Evolutionary conservation across 106 monocot species (phyloP).

Genomic region (Cymbidium sinense): DNA sequence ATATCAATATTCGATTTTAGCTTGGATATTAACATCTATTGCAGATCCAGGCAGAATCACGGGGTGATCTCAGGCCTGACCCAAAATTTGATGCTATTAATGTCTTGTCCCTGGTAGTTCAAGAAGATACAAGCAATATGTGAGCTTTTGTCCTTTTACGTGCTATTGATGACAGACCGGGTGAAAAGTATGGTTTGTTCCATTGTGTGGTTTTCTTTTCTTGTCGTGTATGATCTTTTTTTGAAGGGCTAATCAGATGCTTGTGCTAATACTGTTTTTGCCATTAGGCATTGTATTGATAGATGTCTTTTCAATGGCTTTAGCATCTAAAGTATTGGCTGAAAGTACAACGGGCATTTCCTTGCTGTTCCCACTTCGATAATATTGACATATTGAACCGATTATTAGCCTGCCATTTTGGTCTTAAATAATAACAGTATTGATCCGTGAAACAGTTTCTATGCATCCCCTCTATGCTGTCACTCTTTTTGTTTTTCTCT

Average conservation of each 20-base stretch:
- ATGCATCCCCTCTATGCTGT: background rate
- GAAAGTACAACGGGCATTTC: background rate
- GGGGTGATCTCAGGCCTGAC: conserved; percentile 80
- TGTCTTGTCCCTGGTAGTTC: conserved; percentile 62
- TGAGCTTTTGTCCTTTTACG: conserved; percentile 54
- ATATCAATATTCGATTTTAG: background rate
- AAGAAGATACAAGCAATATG: conserved; percentile 47
- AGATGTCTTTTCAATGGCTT: background rate
- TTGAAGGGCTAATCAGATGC: background rate
- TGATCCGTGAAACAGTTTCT: background rate
- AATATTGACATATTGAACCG: background rate
- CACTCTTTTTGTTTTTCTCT: background rate
- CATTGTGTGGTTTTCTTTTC: background rate
- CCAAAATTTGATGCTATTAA: conserved; percentile 89
- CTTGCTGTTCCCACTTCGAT: background rate
- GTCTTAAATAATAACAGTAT: background rate
- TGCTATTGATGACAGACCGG: conserved; percentile 25
- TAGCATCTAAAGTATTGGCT: background rate
- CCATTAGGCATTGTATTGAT: background rate
- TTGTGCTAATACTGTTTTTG: background rate
- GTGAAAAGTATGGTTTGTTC: conserved; percentile 18
- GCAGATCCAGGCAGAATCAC: conserved; percentile 72
- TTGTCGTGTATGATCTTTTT: background rate
- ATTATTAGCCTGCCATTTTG: background rate
- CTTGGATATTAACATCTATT: background rate